Evolutionary conservation across 306 rosid species (phyloP).

Genomic region (Crotalaria pallida): DNA sequence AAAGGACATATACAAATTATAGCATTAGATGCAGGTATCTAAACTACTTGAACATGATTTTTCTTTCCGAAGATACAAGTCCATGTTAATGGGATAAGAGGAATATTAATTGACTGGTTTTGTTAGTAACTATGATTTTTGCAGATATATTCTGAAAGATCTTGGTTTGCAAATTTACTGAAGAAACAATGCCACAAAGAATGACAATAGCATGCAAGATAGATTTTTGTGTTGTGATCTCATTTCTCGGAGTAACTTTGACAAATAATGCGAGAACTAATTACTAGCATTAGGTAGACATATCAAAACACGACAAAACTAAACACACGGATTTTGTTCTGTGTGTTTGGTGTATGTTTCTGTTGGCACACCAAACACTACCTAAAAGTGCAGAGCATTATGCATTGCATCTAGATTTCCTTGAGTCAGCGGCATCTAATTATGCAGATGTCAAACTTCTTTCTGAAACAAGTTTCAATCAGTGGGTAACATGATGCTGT

Average conservation of each 20-base stretch:
- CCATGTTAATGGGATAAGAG: not conserved
- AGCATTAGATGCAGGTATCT: not conserved
- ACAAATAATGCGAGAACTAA: not conserved
- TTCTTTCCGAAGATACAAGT: not conserved
- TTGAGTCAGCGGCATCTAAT: not conserved
- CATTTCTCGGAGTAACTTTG: not conserved
- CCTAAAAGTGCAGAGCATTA: not conserved
- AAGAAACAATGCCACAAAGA: not conserved
- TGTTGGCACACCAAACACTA: too few relatives aligned
- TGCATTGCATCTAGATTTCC: not conserved
- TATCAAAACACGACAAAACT: too few relatives aligned
- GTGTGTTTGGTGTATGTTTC: too few relatives aligned
- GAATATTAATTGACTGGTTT: not conserved
- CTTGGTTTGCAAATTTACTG: not conserved
- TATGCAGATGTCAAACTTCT: not conserved
- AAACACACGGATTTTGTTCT: too few relatives aligned
- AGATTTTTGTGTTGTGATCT: not conserved
- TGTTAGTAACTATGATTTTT: not conserved
- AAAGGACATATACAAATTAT: not conserved
- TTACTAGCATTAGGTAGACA: not conserved
- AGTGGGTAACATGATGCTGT: not conserved
- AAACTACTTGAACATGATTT: not conserved
- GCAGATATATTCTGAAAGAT: not conserved
- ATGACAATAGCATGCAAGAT: not conserved
- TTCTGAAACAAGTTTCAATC: constrained; percentile 4